Base-by-base conservation (phyloP, 2,329 filamentous ascomycete genomes). In the Colletotrichum abscissum region DNA sequence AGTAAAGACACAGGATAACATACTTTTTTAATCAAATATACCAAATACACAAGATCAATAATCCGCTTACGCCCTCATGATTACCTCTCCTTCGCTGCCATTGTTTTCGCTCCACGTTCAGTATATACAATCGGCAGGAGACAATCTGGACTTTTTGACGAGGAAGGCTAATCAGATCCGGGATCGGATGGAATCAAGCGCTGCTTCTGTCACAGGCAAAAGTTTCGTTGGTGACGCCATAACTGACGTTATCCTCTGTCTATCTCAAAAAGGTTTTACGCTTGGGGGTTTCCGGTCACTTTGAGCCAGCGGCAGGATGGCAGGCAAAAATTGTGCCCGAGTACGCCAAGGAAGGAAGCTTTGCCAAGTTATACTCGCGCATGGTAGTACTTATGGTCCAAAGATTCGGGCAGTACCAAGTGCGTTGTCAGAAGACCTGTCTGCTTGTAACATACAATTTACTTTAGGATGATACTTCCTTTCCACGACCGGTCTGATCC, bases 1-100 rank as follows among this genome's bases (percentile, higher is more conserved):
- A 28, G 6, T 22, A 22, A 46, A 58, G 38, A 63, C 63, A 6
- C 42, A 69, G 58, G 66, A 30, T 52, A 63, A 35, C 52, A 69
- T 64, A 54, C 30, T 19, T 49, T 52, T 52, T 63, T 72, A 64
- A 64, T 58, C n/a, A 30, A 72, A 63, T 33, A 69, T 28, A 54
- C 35, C 54, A 69, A 55, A 30, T 19, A 60, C 9, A 5, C 52
- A 33, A 54, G n/a, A 57, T 49, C 9, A 35, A n/a, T 2, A 2
- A 30, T 5, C 4, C 9, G 24, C 5, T 42, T 42, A 7, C 11
- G 3, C 11, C 2, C 3, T 65, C 7, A 3, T 55, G 2, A 55
- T 9, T 26, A 5, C 52, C 11, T 11, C 22, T 26, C 22, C 3
- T 26, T 55, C 52, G 19, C 42, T n/a, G 42, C 52, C 11, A 26